phyloP scores from a whole-genome alignment of 768 basidiomycete genomes.

The Leccinellum rugosiceps region DNA sequence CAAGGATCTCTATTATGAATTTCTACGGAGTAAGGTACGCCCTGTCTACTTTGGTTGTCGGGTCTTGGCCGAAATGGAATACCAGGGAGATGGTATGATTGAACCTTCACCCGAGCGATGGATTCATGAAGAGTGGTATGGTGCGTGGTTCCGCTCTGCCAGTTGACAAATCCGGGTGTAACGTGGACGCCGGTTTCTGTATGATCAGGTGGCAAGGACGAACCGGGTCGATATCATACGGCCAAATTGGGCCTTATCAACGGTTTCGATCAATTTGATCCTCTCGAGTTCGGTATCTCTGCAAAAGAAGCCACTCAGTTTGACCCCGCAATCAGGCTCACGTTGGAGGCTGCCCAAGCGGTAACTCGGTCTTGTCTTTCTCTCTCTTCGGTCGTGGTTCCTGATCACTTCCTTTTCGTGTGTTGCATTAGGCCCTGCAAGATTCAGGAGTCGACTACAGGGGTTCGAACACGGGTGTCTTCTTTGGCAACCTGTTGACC shows the following conservation, averaged over 20 bases:
- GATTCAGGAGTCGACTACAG: conserved; percentile 49
- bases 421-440: conserved; percentile 29
- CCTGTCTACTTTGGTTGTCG: neutral
- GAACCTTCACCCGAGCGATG: conserved; percentile 26
- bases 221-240: conserved; percentile 30
- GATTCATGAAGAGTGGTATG: conserved; percentile 31
- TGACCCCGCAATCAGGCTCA: conserved; percentile 31
- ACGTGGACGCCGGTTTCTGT: neutral
- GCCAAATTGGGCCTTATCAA: conserved; percentile 30
- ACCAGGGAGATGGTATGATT: conserved; percentile 31
- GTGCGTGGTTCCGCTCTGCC: conserved; percentile 11
- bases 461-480: conserved; percentile 41
- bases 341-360: conserved; percentile 31
- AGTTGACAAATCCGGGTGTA: neutral
- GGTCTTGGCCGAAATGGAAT: neutral
- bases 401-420: neutral
- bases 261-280: conserved; percentile 33
- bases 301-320: conserved; percentile 29
- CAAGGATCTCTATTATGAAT: conserved; percentile 29
- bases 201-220: conserved; percentile 26
- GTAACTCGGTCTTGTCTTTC: conserved; percentile 5
- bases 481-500: conserved; percentile 32
- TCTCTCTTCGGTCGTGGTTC: neutral
- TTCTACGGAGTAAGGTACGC: conserved; percentile 27
- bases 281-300: conserved; percentile 34